Conservation (phyloP, 2,329 filamentous ascomycete species). For the Paecilomyces dactylethromorphus region DNA sequence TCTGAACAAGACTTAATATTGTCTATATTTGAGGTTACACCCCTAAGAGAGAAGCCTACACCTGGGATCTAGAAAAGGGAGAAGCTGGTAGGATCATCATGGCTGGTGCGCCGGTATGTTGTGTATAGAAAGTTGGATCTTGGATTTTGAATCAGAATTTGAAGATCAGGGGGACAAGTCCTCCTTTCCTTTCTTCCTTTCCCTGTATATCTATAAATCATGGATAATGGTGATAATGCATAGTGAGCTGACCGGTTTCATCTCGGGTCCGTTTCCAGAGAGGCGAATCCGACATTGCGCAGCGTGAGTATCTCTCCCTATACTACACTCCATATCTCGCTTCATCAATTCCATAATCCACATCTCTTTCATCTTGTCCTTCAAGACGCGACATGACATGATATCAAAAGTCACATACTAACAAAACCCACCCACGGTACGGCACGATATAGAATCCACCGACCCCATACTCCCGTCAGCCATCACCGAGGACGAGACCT, state of each 20-base stretch:
- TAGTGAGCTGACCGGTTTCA: not conserved
- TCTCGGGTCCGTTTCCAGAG: not conserved
- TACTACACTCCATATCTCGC: too few relatives aligned
- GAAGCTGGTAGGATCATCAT: conserved; percentile 1
- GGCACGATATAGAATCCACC: conserved; percentile 6
- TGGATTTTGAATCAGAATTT: not conserved
- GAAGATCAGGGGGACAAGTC: not conserved
- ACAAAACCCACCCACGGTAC: not conserved
- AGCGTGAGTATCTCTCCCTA: not conserved
- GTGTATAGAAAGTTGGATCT: not conserved
- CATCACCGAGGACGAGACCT: conserved; percentile 2
- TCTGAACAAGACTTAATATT: too few relatives aligned
- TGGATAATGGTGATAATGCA: not conserved
- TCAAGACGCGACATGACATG: not conserved
- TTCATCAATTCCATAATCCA: not conserved
- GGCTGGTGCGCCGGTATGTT: conserved; percentile 10
- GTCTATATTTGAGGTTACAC: not conserved
- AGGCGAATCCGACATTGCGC: not conserved
- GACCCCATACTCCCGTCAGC: conserved; percentile 11
- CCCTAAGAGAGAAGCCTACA: not conserved
- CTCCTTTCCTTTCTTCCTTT: not conserved
- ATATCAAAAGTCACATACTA: too few relatives aligned
- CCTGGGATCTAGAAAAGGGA: too few relatives aligned
- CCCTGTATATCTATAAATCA: not conserved
- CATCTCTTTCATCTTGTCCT: not conserved